A percentile compares a stretch with the other conserved stretches of the same genome.
phyloP scores from a whole-genome alignment of 2,329 filamentous ascomycete genomes.

The Parasarocladium wereldwijsianum region DNA sequence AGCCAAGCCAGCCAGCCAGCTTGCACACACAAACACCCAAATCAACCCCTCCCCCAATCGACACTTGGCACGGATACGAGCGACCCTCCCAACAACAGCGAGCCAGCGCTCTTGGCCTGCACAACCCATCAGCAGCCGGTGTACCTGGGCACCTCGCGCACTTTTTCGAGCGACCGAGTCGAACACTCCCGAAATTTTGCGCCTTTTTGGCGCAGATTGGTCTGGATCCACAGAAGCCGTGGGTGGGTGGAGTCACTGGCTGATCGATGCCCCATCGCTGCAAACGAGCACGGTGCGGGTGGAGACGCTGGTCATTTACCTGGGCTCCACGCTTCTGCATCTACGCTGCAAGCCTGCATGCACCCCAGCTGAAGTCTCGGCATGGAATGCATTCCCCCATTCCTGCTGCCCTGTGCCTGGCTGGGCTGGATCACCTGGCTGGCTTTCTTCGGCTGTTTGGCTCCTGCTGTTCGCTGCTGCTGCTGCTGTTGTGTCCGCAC shows the following conservation, averaged over 20 bases:
- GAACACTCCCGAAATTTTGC: slow-evolving; percentile 7
- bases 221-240: slow-evolving; percentile 18
- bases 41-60: no score
- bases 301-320: slow-evolving; percentile 1
- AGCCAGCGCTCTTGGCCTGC: no score
- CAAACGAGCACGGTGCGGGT: slow-evolving; percentile 4
- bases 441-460: neutral
- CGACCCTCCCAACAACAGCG: neutral
- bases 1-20: no score
- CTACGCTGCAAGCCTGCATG: neutral
- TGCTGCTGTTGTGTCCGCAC: no score
- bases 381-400: neutral
- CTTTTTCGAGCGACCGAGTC: slow-evolving; percentile 5
- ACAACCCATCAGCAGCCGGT: no score
- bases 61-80: neutral
- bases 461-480: no score
- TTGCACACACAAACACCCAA: no score
- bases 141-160: no score
- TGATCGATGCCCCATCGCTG: neutral
- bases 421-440: no score
- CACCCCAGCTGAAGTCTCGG: neutral
- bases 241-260: no score
- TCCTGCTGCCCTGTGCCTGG: neutral
- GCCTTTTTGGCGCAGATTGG: slow-evolving; percentile 18
- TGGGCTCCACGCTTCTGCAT: neutral